Base-by-base conservation (phyloP, 139 green algal genomes). In the Closterium sp. region DNA sequence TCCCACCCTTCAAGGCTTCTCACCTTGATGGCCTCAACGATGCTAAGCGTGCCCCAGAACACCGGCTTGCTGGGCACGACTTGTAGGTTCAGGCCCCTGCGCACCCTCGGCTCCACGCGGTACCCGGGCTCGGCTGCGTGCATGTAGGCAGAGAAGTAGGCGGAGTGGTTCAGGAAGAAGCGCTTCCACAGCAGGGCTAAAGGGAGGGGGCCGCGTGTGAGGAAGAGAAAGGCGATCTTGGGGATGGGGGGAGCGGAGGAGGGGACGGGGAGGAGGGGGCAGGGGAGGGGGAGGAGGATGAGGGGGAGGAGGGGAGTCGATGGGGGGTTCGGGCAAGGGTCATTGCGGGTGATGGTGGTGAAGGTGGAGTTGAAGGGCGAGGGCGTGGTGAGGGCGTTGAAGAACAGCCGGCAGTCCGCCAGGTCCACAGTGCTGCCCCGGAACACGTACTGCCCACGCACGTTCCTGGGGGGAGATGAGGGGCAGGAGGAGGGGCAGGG, bases 191-290 rank as follows among this genome's bases (percentile, higher is more conserved):
- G 55, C 86, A 34, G 32, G 1, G 86, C 35, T 1, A 84, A 19
- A 9, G 32, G 28, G 31, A 89, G 55, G 55, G 55, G 55, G 12
- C 55, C 55, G 55, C 55, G 55, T 19, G 55, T 76, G 55, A 76
- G 55, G 55, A 76, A 76, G 55, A 76, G 55, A 3, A 76, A 76
- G 55, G 55, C 55, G 55, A 89, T 89, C 8, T 89, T 85, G n/a
- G 55, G 28, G 86, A 35, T 84, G 30, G 66, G 32, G 86, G 31
- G 55, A 89, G 55, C 12, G 2, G 28, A 4, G 32, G 32, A 28
- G 32, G 55, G 83, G 86, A 34, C 16, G 66, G 66, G 31, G 86
- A 34, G 30, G 86, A 43, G 28, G n/a, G 4, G n/a, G 9, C 30
- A 34, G 64, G 66, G 31, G 31, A 0, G 31, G 86, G 8, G 30